Percentiles rank a stretch among this genome's conserved stretches.
Evolutionary conservation across 495 filamentous ascomycete species (phyloP).

Genomic region (Clohesyomyces aquaticus): DNA sequence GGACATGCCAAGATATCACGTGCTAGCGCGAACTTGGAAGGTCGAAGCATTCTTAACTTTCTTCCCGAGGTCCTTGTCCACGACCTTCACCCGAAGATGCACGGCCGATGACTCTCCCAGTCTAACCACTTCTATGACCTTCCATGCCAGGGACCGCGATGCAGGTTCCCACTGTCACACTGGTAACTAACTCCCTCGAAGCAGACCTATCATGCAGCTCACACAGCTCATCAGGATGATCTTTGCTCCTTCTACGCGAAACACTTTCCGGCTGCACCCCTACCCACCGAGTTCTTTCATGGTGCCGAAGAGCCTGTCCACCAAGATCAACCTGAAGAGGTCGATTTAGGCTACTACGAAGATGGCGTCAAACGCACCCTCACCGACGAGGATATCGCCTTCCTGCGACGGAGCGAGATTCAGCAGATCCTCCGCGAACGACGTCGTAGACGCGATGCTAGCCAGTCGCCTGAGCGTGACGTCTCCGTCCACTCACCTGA

Average conservation of each 20-base stretch:
- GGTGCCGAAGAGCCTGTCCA: constrained; percentile 20
- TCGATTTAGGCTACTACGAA: constrained; percentile 51
- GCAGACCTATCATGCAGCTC: not conserved
- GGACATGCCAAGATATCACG: constrained; percentile 24
- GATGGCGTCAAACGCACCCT: constrained; percentile 87
- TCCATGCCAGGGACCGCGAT: constrained; percentile 1
- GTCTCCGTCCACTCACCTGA: not conserved
- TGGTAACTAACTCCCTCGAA: constrained; percentile 15
- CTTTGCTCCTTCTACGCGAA: constrained; percentile 68
- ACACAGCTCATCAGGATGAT: constrained; percentile 62
- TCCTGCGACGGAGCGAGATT: constrained; percentile 90
- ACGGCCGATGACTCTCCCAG: not conserved
- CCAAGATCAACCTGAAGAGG: constrained; percentile 40
- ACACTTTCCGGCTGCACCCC: constrained; percentile 51
- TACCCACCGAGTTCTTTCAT: constrained; percentile 49
- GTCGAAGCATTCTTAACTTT: no score
- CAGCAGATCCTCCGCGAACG: constrained; percentile 49
- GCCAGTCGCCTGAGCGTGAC: constrained; percentile 2
- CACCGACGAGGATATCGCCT: constrained; percentile 87
- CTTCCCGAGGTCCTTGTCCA: no score
- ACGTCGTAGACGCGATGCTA: not conserved
- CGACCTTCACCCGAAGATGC: not conserved
- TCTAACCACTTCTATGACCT: not conserved
- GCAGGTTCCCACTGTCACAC: constrained; percentile 31
- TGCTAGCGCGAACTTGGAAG: constrained; percentile 25